A percentile compares a stretch with the other conserved stretches of the same genome.
These are phyloP conservation scores for Zasmidium cellare DNA, from an alignment of 2,329 filamentous ascomycete species.

Conservation along the genomic window DNA sequence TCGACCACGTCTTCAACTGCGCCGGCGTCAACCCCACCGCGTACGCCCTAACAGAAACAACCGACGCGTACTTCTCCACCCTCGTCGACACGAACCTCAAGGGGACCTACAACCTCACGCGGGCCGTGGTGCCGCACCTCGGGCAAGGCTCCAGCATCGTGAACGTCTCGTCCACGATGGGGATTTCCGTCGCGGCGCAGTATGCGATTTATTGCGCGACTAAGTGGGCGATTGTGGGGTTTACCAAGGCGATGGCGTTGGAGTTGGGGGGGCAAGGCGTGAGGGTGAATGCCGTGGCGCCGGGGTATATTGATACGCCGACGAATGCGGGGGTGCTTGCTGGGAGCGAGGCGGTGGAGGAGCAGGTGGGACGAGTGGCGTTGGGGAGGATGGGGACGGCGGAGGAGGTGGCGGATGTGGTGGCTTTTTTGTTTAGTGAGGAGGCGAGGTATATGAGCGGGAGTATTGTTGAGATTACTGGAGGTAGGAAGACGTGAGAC, in stretches of 20 bases:
- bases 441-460: constrained; percentile 50
- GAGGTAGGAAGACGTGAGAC: constrained; percentile 28
- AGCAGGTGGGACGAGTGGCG: constrained; percentile 42
- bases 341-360: constrained; percentile 46
- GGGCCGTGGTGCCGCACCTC: constrained; percentile 42
- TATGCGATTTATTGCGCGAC: constrained; percentile 45
- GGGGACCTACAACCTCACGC: constrained; percentile 43
- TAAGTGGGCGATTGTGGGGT: constrained; percentile 47
- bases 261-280: constrained; percentile 40
- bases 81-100: constrained; percentile 42
- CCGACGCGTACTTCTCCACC: constrained; percentile 46
- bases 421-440: constrained; percentile 50
- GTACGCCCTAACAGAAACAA: constrained; percentile 36
- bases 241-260: constrained; percentile 47
- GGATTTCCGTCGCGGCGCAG: constrained; percentile 36
- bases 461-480: constrained; percentile 51
- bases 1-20: constrained; percentile 45
- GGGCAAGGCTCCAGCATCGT: constrained; percentile 35
- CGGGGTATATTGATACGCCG: constrained; percentile 49
- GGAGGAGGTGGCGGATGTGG: constrained; percentile 53
- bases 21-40: constrained; percentile 40
- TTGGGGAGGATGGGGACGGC: constrained; percentile 46
- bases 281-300: constrained; percentile 41
- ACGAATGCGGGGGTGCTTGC: constrained; percentile 34
- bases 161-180: constrained; percentile 45